Evolutionary conservation across 2,329 filamentous ascomycete species (phyloP).

Genomic region (Neophaeococcomyces aloes): DNA sequence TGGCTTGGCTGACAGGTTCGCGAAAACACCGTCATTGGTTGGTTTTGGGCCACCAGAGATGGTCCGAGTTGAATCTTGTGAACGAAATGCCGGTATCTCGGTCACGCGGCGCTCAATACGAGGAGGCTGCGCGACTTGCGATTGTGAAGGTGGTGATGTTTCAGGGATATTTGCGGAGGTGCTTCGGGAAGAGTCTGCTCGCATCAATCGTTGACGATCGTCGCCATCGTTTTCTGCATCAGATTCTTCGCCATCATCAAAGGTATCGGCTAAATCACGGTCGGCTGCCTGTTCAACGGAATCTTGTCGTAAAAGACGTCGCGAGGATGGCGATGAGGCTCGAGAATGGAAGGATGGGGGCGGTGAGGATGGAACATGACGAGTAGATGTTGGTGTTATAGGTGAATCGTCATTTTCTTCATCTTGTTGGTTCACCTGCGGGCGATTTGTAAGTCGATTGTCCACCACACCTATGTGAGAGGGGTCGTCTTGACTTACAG

Average conservation of each 20-base stretch:
- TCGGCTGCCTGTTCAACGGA: constrained; percentile 51
- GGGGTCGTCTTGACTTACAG: constrained; percentile 28
- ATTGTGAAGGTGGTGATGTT: background rate
- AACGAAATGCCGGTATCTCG: constrained; percentile 42
- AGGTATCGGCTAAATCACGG: constrained; percentile 80
- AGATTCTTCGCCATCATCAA: constrained; percentile 67
- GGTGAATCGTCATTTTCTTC: constrained; percentile 27
- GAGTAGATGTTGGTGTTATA: constrained; percentile 23
- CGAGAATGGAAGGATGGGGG: constrained; percentile 80
- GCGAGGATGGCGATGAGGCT: constrained; percentile 54
- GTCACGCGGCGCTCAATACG: constrained; percentile 40
- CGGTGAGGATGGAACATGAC: constrained; percentile 31
- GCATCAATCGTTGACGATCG: constrained; percentile 77
- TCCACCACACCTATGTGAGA: background rate
- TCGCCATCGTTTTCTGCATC: constrained; percentile 65
- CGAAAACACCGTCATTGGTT: constrained; percentile 91
- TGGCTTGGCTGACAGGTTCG: constrained; percentile 84
- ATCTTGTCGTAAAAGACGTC: constrained; percentile 44
- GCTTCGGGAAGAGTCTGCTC: constrained; percentile 40
- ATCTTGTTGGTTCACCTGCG: constrained; percentile 30
- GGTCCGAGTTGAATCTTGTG: constrained; percentile 21
- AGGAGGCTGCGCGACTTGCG: constrained; percentile 9
- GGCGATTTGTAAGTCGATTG: background rate
- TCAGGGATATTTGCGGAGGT: background rate
- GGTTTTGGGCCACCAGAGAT: constrained; percentile 32